These are phyloP conservation scores for Xylaria sp. DNA, from an alignment of 2,329 filamentous ascomycete genomes.

Conservation along the genomic window DNA sequence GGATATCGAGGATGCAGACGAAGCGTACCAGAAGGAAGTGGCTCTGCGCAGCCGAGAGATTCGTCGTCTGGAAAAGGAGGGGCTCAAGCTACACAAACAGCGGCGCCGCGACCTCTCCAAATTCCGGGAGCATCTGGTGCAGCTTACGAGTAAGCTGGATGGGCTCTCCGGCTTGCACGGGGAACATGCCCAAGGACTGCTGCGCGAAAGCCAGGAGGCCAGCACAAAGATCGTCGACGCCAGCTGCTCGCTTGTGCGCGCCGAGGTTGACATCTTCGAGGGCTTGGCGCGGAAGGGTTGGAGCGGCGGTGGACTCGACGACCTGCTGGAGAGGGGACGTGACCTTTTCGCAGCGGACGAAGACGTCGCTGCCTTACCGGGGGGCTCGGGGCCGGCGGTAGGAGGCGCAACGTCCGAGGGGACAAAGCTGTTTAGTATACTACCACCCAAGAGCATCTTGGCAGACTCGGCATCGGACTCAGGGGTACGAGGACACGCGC, in stretches of 20 bases:
- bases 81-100: constrained; percentile 65
- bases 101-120: constrained; percentile 64
- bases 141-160: constrained; percentile 66
- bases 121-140: constrained; percentile 67
- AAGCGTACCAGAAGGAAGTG: constrained; percentile 61
- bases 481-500: constrained; percentile 44
- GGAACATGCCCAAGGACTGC: constrained; percentile 62
- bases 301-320: constrained; percentile 69
- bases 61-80: constrained; percentile 67
- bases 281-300: constrained; percentile 69
- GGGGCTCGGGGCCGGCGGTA: constrained; percentile 37
- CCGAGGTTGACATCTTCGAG: constrained; percentile 74
- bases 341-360: constrained; percentile 62
- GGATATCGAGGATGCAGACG: constrained; percentile 68
- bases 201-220: constrained; percentile 69
- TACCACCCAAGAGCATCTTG: constrained; percentile 68
- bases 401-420: constrained; percentile 40
- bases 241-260: constrained; percentile 67
- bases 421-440: constrained; percentile 66
- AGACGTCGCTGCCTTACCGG: constrained; percentile 31
- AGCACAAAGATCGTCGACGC: constrained; percentile 67
- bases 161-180: constrained; percentile 65
- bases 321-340: constrained; percentile 66
- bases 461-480: constrained; percentile 54
- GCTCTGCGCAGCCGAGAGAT: constrained; percentile 65